These are phyloP conservation scores for Diplodia corticola DNA, from an alignment of 2,329 filamentous ascomycete genomes.

Conservation along the genomic window DNA sequence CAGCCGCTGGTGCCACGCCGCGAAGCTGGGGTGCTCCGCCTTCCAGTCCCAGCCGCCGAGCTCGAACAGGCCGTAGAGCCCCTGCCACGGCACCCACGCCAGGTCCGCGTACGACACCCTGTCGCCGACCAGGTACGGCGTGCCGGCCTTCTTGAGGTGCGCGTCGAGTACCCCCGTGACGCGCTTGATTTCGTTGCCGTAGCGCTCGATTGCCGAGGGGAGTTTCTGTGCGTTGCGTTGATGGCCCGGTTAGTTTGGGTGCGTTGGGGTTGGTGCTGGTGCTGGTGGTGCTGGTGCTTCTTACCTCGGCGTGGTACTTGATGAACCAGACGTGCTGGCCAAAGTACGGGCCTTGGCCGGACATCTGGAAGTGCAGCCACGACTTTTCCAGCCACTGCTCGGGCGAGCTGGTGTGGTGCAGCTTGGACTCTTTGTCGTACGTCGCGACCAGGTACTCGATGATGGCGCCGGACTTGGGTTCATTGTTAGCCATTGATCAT, in stretches of 20 bases:
- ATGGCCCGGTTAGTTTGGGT: too few species aligned
- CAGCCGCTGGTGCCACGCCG: background rate
- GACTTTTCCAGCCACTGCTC: conserved; percentile 45
- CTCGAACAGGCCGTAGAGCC: conserved; percentile 27
- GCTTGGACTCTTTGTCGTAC: conserved; percentile 44
- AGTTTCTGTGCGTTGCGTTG: conserved; percentile 29
- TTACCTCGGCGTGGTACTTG: conserved; percentile 43
- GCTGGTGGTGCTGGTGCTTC: too few species aligned
- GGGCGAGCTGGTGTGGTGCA: conserved; percentile 39
- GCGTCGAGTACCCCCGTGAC: conserved; percentile 47
- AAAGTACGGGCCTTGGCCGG: conserved; percentile 52
- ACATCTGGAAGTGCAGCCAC: conserved; percentile 48
- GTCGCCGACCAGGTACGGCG: conserved; percentile 45
- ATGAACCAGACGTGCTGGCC: conserved; percentile 41
- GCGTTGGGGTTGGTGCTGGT: too few species aligned
- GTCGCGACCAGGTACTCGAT: conserved; percentile 46
- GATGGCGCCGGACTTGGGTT: conserved; percentile 44
- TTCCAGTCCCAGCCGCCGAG: conserved; percentile 34
- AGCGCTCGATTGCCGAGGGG: conserved; percentile 48
- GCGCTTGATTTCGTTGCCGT: conserved; percentile 47
- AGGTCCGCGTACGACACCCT: conserved; percentile 47
- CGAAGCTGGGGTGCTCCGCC: conserved; percentile 29
- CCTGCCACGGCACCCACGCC: conserved; percentile 43
- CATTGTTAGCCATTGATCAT: background rate
- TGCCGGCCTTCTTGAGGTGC: conserved; percentile 36